Evolutionary conservation across 2,329 filamentous ascomycete species (phyloP).

Genomic region (Claviceps spartinae): DNA sequence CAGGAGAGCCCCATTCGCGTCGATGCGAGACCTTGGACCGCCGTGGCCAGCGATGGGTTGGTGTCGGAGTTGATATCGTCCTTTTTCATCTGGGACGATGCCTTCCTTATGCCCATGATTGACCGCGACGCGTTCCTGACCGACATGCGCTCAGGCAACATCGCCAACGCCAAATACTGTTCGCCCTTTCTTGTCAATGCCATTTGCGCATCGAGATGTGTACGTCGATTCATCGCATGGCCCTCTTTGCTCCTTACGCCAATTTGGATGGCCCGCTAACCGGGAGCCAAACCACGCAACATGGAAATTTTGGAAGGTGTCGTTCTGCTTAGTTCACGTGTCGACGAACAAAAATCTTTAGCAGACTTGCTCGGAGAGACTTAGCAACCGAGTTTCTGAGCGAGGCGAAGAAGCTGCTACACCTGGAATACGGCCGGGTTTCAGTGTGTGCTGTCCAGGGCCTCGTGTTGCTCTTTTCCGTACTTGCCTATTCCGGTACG

Average conservation of each 20-base stretch:
- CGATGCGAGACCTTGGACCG: slow-evolving; percentile 17
- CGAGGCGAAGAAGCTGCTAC: slow-evolving; percentile 13
- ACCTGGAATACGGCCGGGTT: slow-evolving; percentile 9
- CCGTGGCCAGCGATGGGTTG: slow-evolving; percentile 16
- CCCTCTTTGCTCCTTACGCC: not conserved
- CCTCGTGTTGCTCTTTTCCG: slow-evolving; percentile 8
- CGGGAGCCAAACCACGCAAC: not conserved
- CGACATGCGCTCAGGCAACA: slow-evolving; percentile 13
- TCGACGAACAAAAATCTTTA: slow-evolving; percentile 9
- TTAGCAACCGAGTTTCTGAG: slow-evolving; percentile 10
- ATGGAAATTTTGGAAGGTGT: not conserved
- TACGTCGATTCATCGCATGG: slow-evolving; percentile 7
- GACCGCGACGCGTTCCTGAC: slow-evolving; percentile 14
- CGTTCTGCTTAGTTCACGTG: slow-evolving; percentile 9
- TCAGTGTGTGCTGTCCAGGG: slow-evolving; percentile 12
- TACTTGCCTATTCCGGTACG: slow-evolving; percentile 7
- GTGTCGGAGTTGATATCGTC: slow-evolving; percentile 18
- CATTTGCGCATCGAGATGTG: slow-evolving; percentile 18
- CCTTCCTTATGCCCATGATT: slow-evolving; percentile 13
- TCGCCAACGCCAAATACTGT: slow-evolving; percentile 13
- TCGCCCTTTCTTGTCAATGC: slow-evolving; percentile 20
- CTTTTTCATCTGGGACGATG: slow-evolving; percentile 18
- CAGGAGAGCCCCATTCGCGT: slow-evolving; percentile 13
- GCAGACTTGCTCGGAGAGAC: slow-evolving; percentile 7
- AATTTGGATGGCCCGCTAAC: not conserved